Evolutionary conservation across 139 green algal species (phyloP), one percentile per base, ranked within the genome.

Genomic region (Chlamydomonas sp.): DNA sequence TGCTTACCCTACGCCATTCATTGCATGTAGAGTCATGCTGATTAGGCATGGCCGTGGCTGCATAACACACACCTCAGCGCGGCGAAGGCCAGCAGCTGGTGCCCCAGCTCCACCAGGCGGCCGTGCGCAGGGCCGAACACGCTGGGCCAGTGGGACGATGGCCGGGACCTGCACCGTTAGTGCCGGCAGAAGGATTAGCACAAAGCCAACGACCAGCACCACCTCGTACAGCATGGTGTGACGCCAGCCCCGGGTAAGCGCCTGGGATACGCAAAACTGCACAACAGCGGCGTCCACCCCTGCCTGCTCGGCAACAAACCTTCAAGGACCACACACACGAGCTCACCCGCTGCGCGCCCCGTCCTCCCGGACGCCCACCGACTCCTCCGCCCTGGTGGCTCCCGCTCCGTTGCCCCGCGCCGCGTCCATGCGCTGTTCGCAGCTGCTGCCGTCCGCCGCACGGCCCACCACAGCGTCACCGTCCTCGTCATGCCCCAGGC

Each of bases 41-140:
- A 31, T 57, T 3, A 57, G 69, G 9, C 17, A 57, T 16, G 69
- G 69, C 1, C 3, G 69, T 5, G 12, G 67, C 10, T 12, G 67
- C 4, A 16, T 12, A 17, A 1, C 68, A 6, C 76, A 15, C 59
- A 87, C 83, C 83, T 31, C 4, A 87, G 83, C 3, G 83, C 83
- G 10, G 12, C 16, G 61, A 60, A 81, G 7, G 83, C 83, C 31
- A 87, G 83, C 62, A 87, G 73, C 0, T 31, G 66, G 62, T 64
- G 83, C 12, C 83, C 83, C 73, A 81, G 58, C 12, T 15, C 61
- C 72, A 87, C 31, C n/a, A 87, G 17, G 17, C 83, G 83, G 7
- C 5, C 59, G 62, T 87, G 83, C 2, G 83, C 73, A 8, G 4
- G 3, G 4, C 83, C 81, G 61, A 86, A 86, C 12, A 86, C 4